Evolutionary conservation across 352 stramenopile genomes (phyloP).

Genomic region (Pythium folliculosum): DNA sequence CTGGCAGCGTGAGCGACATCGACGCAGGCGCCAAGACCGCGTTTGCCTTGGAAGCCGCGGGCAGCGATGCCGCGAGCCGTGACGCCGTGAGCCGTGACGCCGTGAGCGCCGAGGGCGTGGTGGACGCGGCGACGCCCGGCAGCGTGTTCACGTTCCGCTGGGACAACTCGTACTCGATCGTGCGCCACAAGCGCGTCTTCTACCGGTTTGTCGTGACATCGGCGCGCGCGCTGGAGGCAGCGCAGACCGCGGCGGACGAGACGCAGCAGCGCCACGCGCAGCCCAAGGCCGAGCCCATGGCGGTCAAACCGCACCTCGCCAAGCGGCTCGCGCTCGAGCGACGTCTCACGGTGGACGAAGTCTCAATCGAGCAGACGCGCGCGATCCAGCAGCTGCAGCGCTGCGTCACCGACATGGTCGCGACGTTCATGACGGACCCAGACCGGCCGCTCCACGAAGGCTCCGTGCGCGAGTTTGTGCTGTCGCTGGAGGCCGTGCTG

Average conservation of each 20-base stretch:
- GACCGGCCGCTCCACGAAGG: constrained; percentile 78
- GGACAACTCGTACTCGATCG: constrained; percentile 79
- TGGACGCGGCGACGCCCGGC: constrained; percentile 35
- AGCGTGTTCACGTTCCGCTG: constrained; percentile 61
- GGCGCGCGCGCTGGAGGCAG: constrained; percentile 39
- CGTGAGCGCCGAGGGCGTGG: constrained; percentile 38
- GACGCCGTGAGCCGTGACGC: constrained; percentile 1
- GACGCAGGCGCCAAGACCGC: neutral
- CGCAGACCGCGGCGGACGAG: constrained; percentile 54
- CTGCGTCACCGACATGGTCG: constrained; percentile 67
- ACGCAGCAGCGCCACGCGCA: constrained; percentile 28
- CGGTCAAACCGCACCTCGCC: constrained; percentile 38
- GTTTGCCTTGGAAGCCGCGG: too few species aligned
- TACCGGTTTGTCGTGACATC: constrained; percentile 61
- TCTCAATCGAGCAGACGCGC: constrained; percentile 30
- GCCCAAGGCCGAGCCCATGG: constrained; percentile 12
- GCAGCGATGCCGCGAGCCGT: neutral
- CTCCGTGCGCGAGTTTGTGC: constrained; percentile 53
- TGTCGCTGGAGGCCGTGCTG: constrained; percentile 66
- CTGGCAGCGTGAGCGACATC: neutral
- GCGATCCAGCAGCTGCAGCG: constrained; percentile 36
- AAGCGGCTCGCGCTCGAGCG: constrained; percentile 43
- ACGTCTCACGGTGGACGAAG: constrained; percentile 28
- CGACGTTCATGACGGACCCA: constrained; percentile 67
- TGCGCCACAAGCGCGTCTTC: constrained; percentile 63